Percentiles rank a stretch among this genome's conserved stretches.
Evolutionary conservation across 371 early-diverging fungal genomes (phyloP).

Genomic region (Syncephalastrum racemosum): DNA sequence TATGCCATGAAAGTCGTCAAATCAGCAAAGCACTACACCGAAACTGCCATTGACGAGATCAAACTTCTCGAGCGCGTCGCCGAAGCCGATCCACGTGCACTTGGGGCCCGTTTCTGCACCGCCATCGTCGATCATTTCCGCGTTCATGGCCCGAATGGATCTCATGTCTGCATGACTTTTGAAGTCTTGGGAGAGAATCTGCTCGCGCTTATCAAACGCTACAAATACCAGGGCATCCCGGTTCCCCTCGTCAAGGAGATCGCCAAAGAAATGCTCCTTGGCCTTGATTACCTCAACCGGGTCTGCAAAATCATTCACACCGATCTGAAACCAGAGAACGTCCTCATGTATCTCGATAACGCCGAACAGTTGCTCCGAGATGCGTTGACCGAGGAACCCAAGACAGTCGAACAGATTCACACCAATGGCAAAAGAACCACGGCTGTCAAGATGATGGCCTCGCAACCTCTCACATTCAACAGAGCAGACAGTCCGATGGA

Average conservation of each 20-base stretch:
- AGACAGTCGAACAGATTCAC: not conserved
- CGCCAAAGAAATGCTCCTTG: conserved; percentile 83
- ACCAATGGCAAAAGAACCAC: not conserved
- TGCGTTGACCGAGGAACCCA: not conserved
- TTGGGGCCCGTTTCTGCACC: conserved; percentile 73
- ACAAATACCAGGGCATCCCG: conserved; percentile 86
- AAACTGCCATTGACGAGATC: conserved; percentile 96
- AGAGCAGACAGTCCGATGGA: no score
- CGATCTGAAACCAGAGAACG: conserved; percentile 98
- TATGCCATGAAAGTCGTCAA: conserved; percentile 97
- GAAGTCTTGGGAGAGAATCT: conserved; percentile 97
- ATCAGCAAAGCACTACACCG: conserved; percentile 93
- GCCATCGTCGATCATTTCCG: conserved; percentile 88
- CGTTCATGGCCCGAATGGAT: conserved; percentile 88
- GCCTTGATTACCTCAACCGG: conserved; percentile 91
- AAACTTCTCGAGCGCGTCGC: conserved; percentile 81
- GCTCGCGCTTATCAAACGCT: conserved; percentile 75
- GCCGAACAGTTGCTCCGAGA: conserved; percentile 67
- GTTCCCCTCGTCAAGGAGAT: conserved; percentile 85
- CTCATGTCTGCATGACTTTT: conserved; percentile 96
- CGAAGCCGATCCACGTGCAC: conserved; percentile 58
- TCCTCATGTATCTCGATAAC: conserved; percentile 86
- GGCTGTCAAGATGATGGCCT: conserved; percentile 33
- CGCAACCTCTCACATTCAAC: conserved; percentile 27
- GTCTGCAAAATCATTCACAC: conserved; percentile 98